Base-by-base conservation (phyloP, 2,329 filamentous ascomycete genomes). In the Xylariaceae sp. region DNA sequence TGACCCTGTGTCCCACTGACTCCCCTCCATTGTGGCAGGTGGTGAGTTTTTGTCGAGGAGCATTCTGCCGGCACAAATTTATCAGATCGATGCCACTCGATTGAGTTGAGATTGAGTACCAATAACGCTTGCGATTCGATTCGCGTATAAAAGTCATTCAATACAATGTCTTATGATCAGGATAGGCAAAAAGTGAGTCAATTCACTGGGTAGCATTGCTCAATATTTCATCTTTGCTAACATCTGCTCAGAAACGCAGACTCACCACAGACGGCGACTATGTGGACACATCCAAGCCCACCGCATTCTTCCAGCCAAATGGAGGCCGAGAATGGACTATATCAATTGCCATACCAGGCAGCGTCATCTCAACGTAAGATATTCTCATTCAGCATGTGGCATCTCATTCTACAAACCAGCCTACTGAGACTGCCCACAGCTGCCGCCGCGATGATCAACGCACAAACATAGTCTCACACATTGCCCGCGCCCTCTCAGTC, bases 401-500 rank as follows among this genome's bases (percentile, higher is more conserved):
- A 16, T 19, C 36, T 16, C n/a, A 42, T 13, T 28, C 18, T 31
- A n/a, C 5, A 13, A 18, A 7, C 14, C 1, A 16, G n/a, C 45
- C 16, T 44, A 38, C 59, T 59, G 5, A 51, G 18, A n/a, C 36
- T 45, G 28, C n/a, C 22, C 40, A 45, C 60, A 91, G 88, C 66
- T 84, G 86, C 36, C 76, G 82, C 52, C 88, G 86, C 10, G 83
- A 86, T 57, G 89, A 95, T 54, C 85, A 89, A 65, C 87, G 90
- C 66, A 90, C 87, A 34, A 78, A 80, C 44, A 77, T 88, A 44
- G 87, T 86, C 1, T 88, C 84, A 7, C 85, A 87, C 58, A 85
- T 96, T 48, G 90, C 90, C 6, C 88, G 90, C 48, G 89, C 89
- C 33, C 80, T 90, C 47, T 87, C 89, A 55, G 86, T 95, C 57